A percentile compares a stretch with the other conserved stretches of the same genome.
phyloP scores from a whole-genome alignment of 805 yeast species.

The Wickerhamiella azyma region DNA sequence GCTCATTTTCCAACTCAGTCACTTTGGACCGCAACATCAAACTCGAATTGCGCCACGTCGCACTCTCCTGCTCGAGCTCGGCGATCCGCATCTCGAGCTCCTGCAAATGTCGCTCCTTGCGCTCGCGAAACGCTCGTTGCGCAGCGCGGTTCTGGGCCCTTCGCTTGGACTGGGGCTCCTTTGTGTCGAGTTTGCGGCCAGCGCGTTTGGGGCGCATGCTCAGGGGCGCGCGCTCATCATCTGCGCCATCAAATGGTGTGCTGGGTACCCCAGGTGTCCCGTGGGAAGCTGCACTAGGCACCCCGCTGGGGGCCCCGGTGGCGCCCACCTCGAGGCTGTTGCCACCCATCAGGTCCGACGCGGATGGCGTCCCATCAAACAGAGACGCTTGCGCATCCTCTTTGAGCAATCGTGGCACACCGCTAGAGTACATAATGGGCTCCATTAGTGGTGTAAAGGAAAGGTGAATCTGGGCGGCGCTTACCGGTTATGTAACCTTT shows the following conservation, averaged over 20 bases:
- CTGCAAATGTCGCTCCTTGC: conserved; percentile 76
- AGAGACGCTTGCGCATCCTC: neutral
- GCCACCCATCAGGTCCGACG: neutral
- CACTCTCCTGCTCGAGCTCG: conserved; percentile 55
- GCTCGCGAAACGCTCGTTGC: conserved; percentile 92
- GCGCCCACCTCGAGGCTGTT: neutral
- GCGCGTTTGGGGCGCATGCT: conserved; percentile 9
- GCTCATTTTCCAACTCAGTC: conserved; percentile 55
- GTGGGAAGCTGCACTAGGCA: too few relatives aligned
- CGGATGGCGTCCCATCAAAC: neutral
- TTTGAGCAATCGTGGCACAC: neutral
- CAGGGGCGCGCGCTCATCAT: conserved; percentile 5
- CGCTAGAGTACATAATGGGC: neutral
- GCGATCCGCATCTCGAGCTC: conserved; percentile 72
- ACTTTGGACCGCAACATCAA: conserved; percentile 67
- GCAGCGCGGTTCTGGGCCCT: conserved; percentile 97
- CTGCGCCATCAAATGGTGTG: neutral
- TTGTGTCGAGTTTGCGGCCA: conserved; percentile 43
- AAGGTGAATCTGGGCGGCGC: neutral
- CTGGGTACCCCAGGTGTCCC: too few relatives aligned
- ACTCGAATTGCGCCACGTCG: conserved; percentile 55
- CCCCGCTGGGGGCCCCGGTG: too few relatives aligned
- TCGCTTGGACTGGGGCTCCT: conserved; percentile 76
- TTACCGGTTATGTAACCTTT: neutral
- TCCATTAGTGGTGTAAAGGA: neutral